Evolutionary conservation across 2,329 filamentous ascomycete genomes (phyloP), one percentile per base, ranked within the genome.

Genomic region (Fusarium sp.): DNA sequence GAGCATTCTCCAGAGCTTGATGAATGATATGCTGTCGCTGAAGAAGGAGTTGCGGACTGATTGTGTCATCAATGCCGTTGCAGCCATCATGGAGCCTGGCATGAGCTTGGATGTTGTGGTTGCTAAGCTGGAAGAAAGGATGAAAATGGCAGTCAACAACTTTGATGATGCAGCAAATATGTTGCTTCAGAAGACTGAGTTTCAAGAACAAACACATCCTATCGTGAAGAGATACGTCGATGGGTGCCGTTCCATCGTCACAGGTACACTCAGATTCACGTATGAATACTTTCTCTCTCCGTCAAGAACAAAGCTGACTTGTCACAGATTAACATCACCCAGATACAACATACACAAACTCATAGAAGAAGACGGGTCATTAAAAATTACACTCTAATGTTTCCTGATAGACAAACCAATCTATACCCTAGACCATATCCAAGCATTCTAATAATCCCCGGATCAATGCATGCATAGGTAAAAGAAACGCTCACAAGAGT

Each of bases 251-350:
- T 54, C 61, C 30, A 77, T 81, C 54, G 78, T 79, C 16, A 82
- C 78, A 2, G 82, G 81, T 18, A 78, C 76, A 15, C 66, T 82
- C 5, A 71, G 79, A 50, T 83, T 81, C 70, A 80, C 79, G 81
- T 82, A 60, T 53, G 81, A 74, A 35, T 21, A 40, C 25, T 28
- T 21, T 18, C 6, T 8, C 23, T n/a, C 23, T 11, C 23, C 28
- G 21, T 28, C 33, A 9, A 38, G 21, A 30, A 9, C 8, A 28
- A 58, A 25, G 38, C 59, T 69, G 28, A 69, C 66, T 23, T 38
- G 23, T 4, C 21, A 53, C 38, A 83, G 81, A 6, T 67, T 81
- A 46, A 76, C 76, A 46, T 82, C 81, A 16, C 77, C 77, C 25
- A 75, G 82, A 42, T 82, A 83, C 64, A 78, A 73, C 32, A 63